Conservation (phyloP, 1,139 yeast genomes). For the Geotrichum carabidarum region DNA sequence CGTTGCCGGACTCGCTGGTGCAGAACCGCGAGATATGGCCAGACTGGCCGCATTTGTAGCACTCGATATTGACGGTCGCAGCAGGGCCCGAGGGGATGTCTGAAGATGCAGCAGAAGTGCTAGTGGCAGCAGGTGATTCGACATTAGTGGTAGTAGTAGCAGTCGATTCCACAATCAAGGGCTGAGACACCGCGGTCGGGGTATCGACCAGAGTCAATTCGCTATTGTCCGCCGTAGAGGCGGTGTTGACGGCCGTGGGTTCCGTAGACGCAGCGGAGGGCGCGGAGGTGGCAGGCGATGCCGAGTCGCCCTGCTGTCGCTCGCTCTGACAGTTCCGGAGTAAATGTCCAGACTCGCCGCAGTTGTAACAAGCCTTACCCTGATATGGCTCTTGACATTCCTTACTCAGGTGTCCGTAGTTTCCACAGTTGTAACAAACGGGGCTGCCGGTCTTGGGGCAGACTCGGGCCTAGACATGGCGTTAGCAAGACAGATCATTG, state of each 20-base stretch:
- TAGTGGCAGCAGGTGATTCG: neutral
- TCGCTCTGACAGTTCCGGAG: slow-evolving; percentile 48
- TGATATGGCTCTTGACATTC: slow-evolving; percentile 51
- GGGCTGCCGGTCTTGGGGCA: slow-evolving; percentile 39
- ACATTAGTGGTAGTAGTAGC: neutral
- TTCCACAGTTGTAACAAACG: slow-evolving; percentile 35
- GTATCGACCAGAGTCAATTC: neutral
- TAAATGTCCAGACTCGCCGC: slow-evolving; percentile 81
- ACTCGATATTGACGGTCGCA: slow-evolving; percentile 42
- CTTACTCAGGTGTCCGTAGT: slow-evolving; percentile 71
- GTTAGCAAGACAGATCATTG: neutral
- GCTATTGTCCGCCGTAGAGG: too few species aligned
- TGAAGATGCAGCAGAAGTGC: slow-evolving; percentile 1
- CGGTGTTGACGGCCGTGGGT: neutral
- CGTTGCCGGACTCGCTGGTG: slow-evolving; percentile 33
- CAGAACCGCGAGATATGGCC: slow-evolving; percentile 92
- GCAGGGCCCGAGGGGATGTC: slow-evolving; percentile 18
- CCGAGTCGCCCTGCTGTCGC: slow-evolving; percentile 25
- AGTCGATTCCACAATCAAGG: neutral
- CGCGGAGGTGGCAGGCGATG: slow-evolving; percentile 22
- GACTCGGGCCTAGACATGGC: slow-evolving; percentile 32
- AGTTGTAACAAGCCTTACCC: slow-evolving; percentile 62
- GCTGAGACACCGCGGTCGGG: neutral
- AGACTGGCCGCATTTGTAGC: slow-evolving; percentile 90
- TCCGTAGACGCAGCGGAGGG: slow-evolving; percentile 9